Conservation (phyloP, 164 flowering plant genomes). For the Macadamia integrifolia region DNA sequence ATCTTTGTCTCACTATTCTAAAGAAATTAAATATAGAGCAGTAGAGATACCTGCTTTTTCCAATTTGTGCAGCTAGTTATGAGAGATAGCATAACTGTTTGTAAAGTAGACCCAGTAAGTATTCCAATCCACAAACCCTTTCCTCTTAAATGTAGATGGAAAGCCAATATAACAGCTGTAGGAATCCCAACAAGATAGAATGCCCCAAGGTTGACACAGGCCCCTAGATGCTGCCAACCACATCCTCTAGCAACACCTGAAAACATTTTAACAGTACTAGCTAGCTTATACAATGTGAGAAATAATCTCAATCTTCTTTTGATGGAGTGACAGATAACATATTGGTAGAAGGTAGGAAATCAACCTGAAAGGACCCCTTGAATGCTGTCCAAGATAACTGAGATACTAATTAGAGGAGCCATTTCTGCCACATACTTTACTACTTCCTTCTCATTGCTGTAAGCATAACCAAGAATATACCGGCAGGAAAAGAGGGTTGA, state of each 20-base stretch:
- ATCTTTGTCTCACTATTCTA: too few relatives aligned
- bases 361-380: slow-evolving; percentile 40
- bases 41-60: slow-evolving; percentile 49
- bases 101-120: slow-evolving; percentile 41
- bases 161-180: slow-evolving; percentile 39
- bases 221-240: slow-evolving; percentile 83
- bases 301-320: too few relatives aligned
- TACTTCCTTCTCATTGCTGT: slow-evolving; percentile 37
- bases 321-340: too few relatives aligned
- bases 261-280: not conserved
- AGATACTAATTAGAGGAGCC: slow-evolving; percentile 35
- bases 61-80: slow-evolving; percentile 55
- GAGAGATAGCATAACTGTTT: slow-evolving; percentile 32
- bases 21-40: too few relatives aligned
- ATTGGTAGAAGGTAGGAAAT: not conserved
- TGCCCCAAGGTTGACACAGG: slow-evolving; percentile 63
- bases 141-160: slow-evolving; percentile 41
- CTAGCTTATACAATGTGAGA: too few relatives aligned
- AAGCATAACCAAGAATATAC: slow-evolving; percentile 29
- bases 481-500: slow-evolving; percentile 18
- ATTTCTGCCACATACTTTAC: slow-evolving; percentile 35
- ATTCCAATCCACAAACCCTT: slow-evolving; percentile 82
- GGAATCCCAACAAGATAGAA: slow-evolving; percentile 70
- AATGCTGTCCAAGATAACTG: slow-evolving; percentile 33
- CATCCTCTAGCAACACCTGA: slow-evolving; percentile 76